Evolutionary conservation across 257 asterid genomes (phyloP).

Genomic region (Parsonsia alboflavescens): DNA sequence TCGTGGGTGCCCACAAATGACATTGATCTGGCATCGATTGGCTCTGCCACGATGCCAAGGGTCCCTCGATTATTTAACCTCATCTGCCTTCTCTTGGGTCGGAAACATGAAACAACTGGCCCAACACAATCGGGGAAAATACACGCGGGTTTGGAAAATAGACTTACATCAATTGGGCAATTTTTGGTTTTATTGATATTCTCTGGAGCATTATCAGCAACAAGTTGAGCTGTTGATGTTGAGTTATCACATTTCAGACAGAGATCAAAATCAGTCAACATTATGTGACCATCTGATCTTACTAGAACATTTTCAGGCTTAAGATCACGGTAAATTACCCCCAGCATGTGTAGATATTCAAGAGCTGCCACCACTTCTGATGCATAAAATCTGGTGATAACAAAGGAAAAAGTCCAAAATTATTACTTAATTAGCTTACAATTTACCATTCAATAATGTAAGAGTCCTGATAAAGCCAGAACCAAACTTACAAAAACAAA

Average conservation of each 20-base stretch:
- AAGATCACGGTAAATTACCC: constrained; percentile 58
- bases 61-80: constrained; percentile 8
- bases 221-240: constrained; percentile 40
- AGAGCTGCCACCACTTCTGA: constrained; percentile 73
- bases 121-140: constrained; percentile 41
- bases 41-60: constrained; percentile 45
- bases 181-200: not conserved
- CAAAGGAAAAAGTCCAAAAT: not conserved
- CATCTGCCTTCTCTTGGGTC: not conserved
- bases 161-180: not conserved
- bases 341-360: constrained; percentile 83
- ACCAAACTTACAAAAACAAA: not conserved
- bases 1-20: constrained; percentile 74
- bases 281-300: constrained; percentile 66
- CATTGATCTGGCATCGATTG: constrained; percentile 57
- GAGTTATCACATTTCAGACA: constrained; percentile 47
- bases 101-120: constrained; percentile 34
- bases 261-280: constrained; percentile 77
- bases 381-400: constrained; percentile 57
- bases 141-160: constrained; percentile 35
- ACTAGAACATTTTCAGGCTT: constrained; percentile 79
- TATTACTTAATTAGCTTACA: not conserved
- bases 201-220: constrained; percentile 22
- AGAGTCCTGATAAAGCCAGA: too few relatives aligned
- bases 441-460: not conserved